Percentiles rank a stretch among this genome's conserved stretches.
phyloP scores from a whole-genome alignment of 768 basidiomycete species.

The Tylopilus plumbeoviolaceoides region DNA sequence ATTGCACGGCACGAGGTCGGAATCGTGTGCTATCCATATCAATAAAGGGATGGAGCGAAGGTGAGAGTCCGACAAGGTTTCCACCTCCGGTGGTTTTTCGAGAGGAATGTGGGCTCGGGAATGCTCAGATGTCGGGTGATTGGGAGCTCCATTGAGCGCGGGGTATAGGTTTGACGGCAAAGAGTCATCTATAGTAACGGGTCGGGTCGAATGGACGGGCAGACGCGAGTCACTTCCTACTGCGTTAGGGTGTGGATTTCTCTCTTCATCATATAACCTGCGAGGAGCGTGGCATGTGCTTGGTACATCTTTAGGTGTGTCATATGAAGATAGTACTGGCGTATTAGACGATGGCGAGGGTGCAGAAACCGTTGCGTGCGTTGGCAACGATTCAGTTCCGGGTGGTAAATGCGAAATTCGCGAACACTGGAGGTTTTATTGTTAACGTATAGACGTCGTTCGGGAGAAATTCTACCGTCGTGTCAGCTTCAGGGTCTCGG shows the following conservation, averaged over 20 bases:
- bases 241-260: background rate
- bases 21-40: conserved; percentile 36
- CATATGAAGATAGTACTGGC: background rate
- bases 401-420: background rate
- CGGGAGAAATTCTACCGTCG: conserved; percentile 13
- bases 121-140: background rate
- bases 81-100: conserved; percentile 40
- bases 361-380: background rate
- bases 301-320: background rate
- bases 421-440: conserved; percentile 6
- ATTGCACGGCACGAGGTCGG: conserved; percentile 20
- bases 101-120: conserved; percentile 15
- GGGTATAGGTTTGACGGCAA: background rate
- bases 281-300: background rate
- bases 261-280: background rate
- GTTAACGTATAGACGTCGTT: conserved; percentile 3
- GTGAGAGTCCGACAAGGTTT: conserved; percentile 40
- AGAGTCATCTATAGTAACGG: background rate
- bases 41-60: conserved; percentile 37
- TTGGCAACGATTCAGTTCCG: background rate
- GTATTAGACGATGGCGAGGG: background rate
- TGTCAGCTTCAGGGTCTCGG: background rate
- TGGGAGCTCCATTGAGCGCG: background rate
- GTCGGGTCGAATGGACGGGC: background rate
- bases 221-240: background rate